These are phyloP conservation scores for Hordeum marinum DNA, from an alignment of 176 grass and related monocot species.

Conservation along the genomic window DNA sequence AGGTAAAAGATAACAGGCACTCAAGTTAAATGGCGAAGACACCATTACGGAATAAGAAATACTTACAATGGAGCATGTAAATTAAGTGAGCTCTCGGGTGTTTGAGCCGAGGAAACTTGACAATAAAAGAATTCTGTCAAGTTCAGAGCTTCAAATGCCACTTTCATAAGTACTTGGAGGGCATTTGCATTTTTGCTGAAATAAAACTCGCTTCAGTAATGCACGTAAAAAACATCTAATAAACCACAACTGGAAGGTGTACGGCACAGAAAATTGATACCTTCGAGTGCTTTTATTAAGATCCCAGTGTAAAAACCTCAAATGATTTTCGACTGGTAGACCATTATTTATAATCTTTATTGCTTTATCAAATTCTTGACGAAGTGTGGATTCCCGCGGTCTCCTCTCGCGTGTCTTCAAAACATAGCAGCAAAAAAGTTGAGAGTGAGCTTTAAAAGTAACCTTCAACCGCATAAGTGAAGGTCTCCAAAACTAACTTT, in stretches of 20 bases:
- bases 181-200: slow-evolving; percentile 68
- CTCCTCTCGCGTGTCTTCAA: slow-evolving; percentile 69
- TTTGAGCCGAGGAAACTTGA: slow-evolving; percentile 43
- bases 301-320: slow-evolving; percentile 97
- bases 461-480: background rate
- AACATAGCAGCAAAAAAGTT: slow-evolving; percentile 5
- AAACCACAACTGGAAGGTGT: background rate
- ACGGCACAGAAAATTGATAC: slow-evolving; percentile 38
- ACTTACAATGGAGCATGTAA: slow-evolving; percentile 58
- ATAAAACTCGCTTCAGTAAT: slow-evolving; percentile 30
- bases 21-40: slow-evolving; percentile 5
- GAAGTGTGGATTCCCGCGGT: slow-evolving; percentile 88
- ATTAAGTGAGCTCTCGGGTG: slow-evolving; percentile 31
- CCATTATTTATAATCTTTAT: slow-evolving; percentile 78
- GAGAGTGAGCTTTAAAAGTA: slow-evolving; percentile 19
- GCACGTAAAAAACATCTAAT: slow-evolving; percentile 13
- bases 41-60: slow-evolving; percentile 13
- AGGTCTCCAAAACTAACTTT: background rate
- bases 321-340: slow-evolving; percentile 59
- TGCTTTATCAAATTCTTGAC: slow-evolving; percentile 68
- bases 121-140: slow-evolving; percentile 83
- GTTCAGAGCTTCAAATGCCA: slow-evolving; percentile 75
- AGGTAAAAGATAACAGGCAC: background rate
- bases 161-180: slow-evolving; percentile 70
- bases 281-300: slow-evolving; percentile 81